Evolutionary conservation across 768 basidiomycete genomes (phyloP).

Genomic region (Sistotremastrum suecicum): DNA sequence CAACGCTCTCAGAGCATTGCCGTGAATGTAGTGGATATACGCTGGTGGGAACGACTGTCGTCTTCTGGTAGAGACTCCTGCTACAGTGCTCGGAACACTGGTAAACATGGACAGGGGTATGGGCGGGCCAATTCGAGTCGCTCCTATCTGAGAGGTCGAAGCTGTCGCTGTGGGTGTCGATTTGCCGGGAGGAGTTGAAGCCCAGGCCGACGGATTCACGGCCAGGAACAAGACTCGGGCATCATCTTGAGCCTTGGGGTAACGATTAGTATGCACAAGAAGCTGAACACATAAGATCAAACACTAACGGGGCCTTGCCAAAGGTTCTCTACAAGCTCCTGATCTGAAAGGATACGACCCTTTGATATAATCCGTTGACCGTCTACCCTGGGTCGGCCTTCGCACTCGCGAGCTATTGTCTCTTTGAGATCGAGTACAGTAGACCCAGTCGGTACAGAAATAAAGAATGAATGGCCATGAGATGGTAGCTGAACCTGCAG

Average conservation of each 20-base stretch:
- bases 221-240: constrained; percentile 57
- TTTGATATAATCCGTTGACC: constrained; percentile 69
- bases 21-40: constrained; percentile 14
- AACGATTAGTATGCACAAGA: not conserved
- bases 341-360: constrained; percentile 51
- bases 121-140: constrained; percentile 2
- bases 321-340: constrained; percentile 48
- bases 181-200: constrained; percentile 31
- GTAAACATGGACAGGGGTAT: constrained; percentile 1
- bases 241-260: constrained; percentile 30
- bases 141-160: constrained; percentile 1
- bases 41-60: constrained; percentile 4
- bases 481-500: constrained; percentile 67
- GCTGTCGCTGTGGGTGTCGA: constrained; percentile 9
- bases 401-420: constrained; percentile 44
- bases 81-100: not conserved
- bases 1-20: constrained; percentile 13
- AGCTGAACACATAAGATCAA: not conserved
- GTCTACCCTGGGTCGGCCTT: constrained; percentile 49
- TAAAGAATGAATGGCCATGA: constrained; percentile 49
- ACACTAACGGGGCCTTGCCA: constrained; percentile 44
- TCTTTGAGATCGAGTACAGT: constrained; percentile 54
- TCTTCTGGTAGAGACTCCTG: constrained; percentile 5
- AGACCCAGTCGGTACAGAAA: constrained; percentile 32
- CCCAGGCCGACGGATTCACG: constrained; percentile 73